Evolutionary conservation across 495 filamentous ascomycete species (phyloP).

Genomic region (Penicillium coffeae): DNA sequence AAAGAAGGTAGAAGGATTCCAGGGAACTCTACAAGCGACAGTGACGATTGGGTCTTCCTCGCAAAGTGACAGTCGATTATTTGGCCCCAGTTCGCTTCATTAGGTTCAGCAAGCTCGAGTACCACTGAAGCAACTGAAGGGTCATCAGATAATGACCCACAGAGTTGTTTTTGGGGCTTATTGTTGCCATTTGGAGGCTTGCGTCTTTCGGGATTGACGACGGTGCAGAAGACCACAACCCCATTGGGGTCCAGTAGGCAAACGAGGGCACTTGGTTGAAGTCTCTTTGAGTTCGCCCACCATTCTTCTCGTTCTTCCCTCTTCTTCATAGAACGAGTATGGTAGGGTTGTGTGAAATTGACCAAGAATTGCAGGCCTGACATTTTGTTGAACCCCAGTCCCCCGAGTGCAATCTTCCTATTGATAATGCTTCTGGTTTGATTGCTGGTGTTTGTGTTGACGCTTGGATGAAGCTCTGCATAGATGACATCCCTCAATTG

Average conservation of each 20-base stretch:
- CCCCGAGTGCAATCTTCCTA: neutral
- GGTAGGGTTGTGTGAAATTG: neutral
- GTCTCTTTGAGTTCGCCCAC: slow-evolving; percentile 2
- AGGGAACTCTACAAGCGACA: slow-evolving; percentile 3
- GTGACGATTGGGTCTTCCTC: neutral
- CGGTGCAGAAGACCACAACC: slow-evolving; percentile 1
- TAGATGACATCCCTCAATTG: slow-evolving; percentile 51
- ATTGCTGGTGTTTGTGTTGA: slow-evolving; percentile 18
- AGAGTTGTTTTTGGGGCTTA: neutral
- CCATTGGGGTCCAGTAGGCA: slow-evolving; percentile 2
- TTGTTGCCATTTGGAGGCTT: neutral
- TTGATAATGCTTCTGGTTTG: slow-evolving; percentile 1
- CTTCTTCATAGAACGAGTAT: neutral
- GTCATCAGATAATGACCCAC: neutral
- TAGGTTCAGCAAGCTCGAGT: neutral
- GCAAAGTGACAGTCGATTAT: neutral
- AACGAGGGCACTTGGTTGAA: slow-evolving; percentile 1
- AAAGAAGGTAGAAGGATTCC: slow-evolving; percentile 5
- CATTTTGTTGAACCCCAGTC: neutral
- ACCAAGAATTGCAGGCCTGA: slow-evolving; percentile 3
- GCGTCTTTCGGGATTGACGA: neutral
- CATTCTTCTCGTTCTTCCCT: neutral
- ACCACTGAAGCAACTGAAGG: neutral
- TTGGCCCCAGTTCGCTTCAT: neutral
- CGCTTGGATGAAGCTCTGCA: neutral